A percentile compares a stretch with the other conserved stretches of the same genome.
These are phyloP conservation scores for Raffaelea albimanens DNA, from an alignment of 2,329 filamentous ascomycete species.

Conservation along the genomic window DNA sequence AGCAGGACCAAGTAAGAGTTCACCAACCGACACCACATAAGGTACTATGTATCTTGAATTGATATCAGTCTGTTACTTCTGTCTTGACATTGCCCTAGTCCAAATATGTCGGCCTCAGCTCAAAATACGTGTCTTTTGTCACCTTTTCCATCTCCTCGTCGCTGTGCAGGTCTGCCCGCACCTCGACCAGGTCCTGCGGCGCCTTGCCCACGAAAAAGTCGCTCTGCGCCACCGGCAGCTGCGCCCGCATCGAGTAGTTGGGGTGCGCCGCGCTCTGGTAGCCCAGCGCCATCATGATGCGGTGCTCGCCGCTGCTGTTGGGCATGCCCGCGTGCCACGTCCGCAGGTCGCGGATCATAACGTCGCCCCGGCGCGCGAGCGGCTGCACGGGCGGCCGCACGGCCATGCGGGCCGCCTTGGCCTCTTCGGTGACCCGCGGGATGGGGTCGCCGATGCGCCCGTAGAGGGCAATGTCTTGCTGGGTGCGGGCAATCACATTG, in stretches of 20 bases:
- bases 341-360: constrained; percentile 49
- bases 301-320: constrained; percentile 37
- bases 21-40: no score
- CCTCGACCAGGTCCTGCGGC: constrained; percentile 8
- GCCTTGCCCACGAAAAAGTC: constrained; percentile 12
- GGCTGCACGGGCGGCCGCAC: constrained; percentile 8
- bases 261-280: constrained; percentile 14
- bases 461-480: not conserved
- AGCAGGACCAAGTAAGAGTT: no score
- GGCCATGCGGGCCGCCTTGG: constrained; percentile 1
- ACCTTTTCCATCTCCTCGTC: constrained; percentile 9
- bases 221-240: constrained; percentile 11
- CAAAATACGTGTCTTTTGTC: constrained; percentile 9
- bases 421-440: constrained; percentile 1
- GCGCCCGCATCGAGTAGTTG: constrained; percentile 14
- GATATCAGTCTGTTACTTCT: no score
- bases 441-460: constrained; percentile 3
- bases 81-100: not conserved
- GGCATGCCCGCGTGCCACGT: constrained; percentile 58
- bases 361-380: constrained; percentile 3
- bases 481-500: constrained; percentile 18
- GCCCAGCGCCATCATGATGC: constrained; percentile 42
- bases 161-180: constrained; percentile 13
- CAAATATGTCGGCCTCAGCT: constrained; percentile 9
- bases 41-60: no score